Evolutionary conservation across 1,284 basidiomycete genomes (phyloP).

Genomic region (Cutaneotrichosporon sp.): DNA sequence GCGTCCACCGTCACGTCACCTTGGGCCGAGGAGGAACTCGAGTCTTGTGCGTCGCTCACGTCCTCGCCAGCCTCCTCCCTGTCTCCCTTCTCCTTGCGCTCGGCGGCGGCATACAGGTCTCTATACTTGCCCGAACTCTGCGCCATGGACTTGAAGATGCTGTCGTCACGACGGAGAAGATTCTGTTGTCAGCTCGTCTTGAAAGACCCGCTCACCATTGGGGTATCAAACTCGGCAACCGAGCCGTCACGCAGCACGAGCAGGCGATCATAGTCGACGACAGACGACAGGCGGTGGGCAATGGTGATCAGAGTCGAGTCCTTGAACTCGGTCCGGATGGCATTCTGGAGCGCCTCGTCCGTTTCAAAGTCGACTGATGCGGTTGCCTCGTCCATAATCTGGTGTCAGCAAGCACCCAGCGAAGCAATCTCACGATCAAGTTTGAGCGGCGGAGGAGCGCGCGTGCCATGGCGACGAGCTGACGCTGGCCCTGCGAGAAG

Average conservation of each 20-base stretch:
- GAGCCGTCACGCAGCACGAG: slow-evolving; percentile 77
- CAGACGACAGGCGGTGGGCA: slow-evolving; percentile 70
- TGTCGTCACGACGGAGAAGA: slow-evolving; percentile 68
- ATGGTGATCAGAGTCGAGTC: slow-evolving; percentile 77
- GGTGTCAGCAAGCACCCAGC: slow-evolving; percentile 10
- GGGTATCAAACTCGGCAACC: slow-evolving; percentile 79
- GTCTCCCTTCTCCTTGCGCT: slow-evolving; percentile 41
- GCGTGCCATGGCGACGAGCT: slow-evolving; percentile 68
- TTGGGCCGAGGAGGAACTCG: background rate
- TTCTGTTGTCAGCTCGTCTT: slow-evolving; percentile 46
- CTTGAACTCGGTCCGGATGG: slow-evolving; percentile 75
- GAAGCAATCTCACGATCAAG: slow-evolving; percentile 58
- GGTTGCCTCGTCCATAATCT: slow-evolving; percentile 78
- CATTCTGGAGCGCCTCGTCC: slow-evolving; percentile 66
- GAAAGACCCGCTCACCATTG: slow-evolving; percentile 53
- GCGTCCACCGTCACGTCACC: background rate
- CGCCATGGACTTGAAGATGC: slow-evolving; percentile 76
- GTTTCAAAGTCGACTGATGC: slow-evolving; percentile 77
- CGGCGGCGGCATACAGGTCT: slow-evolving; percentile 55
- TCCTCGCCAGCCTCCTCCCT: background rate
- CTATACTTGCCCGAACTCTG: slow-evolving; percentile 73
- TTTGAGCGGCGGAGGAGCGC: slow-evolving; percentile 72
- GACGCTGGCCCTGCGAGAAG: slow-evolving; percentile 80
- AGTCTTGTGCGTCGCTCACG: background rate
- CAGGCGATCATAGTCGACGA: slow-evolving; percentile 73